Conservation (phyloP, 768 basidiomycete genomes). For the Lentinula aciculospora region DNA sequence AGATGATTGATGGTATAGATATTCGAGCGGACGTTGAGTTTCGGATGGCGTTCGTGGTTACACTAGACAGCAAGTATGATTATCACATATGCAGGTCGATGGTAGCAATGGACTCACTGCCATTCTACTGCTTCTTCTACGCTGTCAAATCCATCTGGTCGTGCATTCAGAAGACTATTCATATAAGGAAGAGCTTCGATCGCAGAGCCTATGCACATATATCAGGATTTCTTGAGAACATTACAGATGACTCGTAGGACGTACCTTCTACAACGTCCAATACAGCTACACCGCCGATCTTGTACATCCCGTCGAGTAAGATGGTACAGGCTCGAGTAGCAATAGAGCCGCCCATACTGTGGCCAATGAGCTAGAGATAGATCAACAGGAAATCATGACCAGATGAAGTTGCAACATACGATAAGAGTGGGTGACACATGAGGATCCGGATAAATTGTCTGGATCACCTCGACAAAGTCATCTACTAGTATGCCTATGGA, state of each 20-base stretch:
- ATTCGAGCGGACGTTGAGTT: conserved; percentile 80
- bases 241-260: neutral
- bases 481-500: conserved; percentile 65
- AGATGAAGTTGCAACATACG: conserved; percentile 37
- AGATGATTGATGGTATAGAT: conserved; percentile 79
- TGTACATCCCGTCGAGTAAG: conserved; percentile 64
- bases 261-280: conserved; percentile 90
- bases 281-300: conserved; percentile 72
- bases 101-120: conserved; percentile 63
- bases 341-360: conserved; percentile 96
- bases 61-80: conserved; percentile 32
- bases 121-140: conserved; percentile 87
- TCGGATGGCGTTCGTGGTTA: conserved; percentile 76
- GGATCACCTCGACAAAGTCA: conserved; percentile 71
- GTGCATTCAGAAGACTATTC: conserved; percentile 78
- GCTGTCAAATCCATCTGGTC: conserved; percentile 82
- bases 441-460: conserved; percentile 64
- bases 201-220: conserved; percentile 61
- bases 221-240: neutral
- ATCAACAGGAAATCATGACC: neutral
- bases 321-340: conserved; percentile 64
- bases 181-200: conserved; percentile 91
- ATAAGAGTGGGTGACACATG: conserved; percentile 63
- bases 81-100: neutral
- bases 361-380: conserved; percentile 68